Percentiles rank a stretch among this genome's conserved stretches.
phyloP scores from a whole-genome alignment of 805 yeast species.

The Sugiyamaella smithiae region DNA sequence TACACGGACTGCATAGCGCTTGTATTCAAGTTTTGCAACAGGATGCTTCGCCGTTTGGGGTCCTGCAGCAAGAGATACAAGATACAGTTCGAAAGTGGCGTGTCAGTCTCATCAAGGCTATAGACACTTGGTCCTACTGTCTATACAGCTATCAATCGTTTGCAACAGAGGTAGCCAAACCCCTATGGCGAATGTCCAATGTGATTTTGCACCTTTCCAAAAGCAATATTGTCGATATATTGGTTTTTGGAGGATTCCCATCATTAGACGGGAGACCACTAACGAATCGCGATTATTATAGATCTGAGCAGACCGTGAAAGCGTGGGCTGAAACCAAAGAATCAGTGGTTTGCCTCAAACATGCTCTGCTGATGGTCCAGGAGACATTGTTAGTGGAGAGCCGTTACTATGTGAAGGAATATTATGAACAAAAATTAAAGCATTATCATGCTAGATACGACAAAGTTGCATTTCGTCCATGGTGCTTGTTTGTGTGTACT shows the following conservation, averaged over 20 bases:
- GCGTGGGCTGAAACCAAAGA: conserved; percentile 30
- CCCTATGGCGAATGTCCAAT: conserved; percentile 26
- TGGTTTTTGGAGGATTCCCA: conserved; percentile 25
- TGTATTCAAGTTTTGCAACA: conserved; percentile 27
- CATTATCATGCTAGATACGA: conserved; percentile 22
- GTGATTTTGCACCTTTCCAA: conserved; percentile 26
- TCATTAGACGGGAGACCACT: conserved; percentile 22
- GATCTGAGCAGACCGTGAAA: conserved; percentile 24
- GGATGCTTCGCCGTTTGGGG: conserved; percentile 27
- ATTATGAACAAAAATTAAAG: not conserved
- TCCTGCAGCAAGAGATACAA: conserved; percentile 10
- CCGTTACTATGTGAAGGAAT: conserved; percentile 1
- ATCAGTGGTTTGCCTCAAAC: conserved; percentile 20
- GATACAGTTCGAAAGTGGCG: conserved; percentile 21
- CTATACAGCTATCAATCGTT: conserved; percentile 24
- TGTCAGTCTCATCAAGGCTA: conserved; percentile 24
- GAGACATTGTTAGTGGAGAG: conserved; percentile 24
- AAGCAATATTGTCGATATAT: conserved; percentile 26
- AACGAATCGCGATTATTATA: conserved; percentile 17
- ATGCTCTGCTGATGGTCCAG: conserved; percentile 28
- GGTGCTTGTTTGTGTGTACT: conserved; percentile 30
- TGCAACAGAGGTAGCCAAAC: conserved; percentile 27
- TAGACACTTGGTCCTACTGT: conserved; percentile 30
- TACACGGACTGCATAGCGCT: conserved; percentile 30
- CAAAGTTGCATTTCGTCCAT: conserved; percentile 30